Percentiles rank a stretch among this genome's conserved stretches.
Conservation (phyloP, 2,329 filamentous ascomycete species). For the Cordyceps fumosorosea region DNA sequence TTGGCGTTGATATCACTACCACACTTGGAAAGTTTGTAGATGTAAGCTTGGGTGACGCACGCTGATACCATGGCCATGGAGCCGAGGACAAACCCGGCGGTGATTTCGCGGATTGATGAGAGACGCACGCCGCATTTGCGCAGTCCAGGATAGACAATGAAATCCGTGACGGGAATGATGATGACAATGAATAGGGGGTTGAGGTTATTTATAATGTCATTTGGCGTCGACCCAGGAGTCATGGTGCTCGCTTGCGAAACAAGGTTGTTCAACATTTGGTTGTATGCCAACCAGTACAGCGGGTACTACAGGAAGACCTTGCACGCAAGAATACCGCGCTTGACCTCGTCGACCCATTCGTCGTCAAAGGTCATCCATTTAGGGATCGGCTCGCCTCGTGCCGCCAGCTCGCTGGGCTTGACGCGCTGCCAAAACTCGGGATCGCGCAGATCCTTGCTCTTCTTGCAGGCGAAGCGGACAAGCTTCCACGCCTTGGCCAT, state of each 20-base stretch:
- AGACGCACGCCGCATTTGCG: background rate
- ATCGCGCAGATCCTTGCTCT: background rate
- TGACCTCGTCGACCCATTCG: background rate
- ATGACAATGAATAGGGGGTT: background rate
- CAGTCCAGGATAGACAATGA: background rate
- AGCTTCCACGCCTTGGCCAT: background rate
- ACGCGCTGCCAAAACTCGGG: background rate
- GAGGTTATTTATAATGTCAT: background rate
- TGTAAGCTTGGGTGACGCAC: background rate
- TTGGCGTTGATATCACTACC: background rate
- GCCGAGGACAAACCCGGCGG: background rate
- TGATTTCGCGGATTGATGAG: background rate
- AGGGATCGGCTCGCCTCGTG: background rate
- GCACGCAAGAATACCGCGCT: background rate
- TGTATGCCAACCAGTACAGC: background rate
- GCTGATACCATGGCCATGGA: background rate
- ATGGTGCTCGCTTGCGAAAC: background rate
- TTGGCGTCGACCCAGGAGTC: background rate
- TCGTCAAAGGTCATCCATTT: background rate
- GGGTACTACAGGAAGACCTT: background rate
- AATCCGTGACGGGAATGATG: background rate
- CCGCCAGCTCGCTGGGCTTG: background rate
- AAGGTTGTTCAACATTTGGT: background rate
- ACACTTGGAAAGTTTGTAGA: background rate
- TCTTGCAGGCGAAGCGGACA: background rate